Conservation (phyloP, 345 rosid genomes). For the Atalantia buxifolia region DNA sequence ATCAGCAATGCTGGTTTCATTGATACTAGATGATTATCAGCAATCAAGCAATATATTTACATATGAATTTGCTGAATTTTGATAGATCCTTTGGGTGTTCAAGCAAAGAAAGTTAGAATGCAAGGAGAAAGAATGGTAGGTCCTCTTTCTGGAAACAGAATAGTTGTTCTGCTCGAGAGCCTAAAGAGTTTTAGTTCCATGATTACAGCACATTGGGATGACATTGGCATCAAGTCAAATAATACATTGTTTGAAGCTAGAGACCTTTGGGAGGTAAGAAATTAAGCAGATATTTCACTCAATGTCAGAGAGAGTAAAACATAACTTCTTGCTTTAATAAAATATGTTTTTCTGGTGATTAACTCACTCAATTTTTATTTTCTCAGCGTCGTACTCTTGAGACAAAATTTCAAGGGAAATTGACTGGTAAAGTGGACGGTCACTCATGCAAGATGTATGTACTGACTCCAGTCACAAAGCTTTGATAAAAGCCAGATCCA, state of each 20-base stretch:
- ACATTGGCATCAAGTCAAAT: background rate
- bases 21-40: background rate
- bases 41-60: background rate
- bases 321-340: background rate
- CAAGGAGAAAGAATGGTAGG: constrained; percentile 41
- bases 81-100: constrained; percentile 40
- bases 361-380: background rate
- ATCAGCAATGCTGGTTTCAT: background rate
- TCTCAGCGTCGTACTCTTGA: background rate
- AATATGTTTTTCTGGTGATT: background rate
- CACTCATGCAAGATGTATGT: background rate
- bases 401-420: constrained; percentile 1
- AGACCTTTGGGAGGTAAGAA: background rate
- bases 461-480: background rate
- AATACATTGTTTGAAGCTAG: background rate
- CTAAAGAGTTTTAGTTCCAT: constrained; percentile 7
- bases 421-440: background rate
- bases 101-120: constrained; percentile 50
- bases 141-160: constrained; percentile 14
- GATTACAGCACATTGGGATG: constrained; percentile 19
- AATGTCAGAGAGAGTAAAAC: too few relatives aligned
- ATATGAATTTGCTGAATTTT: background rate
- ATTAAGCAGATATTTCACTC: background rate
- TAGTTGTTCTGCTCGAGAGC: constrained; percentile 9
- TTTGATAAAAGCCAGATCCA: background rate